Conservation (phyloP, 1,139 yeast genomes). For the Suhomyces panamericanus region DNA sequence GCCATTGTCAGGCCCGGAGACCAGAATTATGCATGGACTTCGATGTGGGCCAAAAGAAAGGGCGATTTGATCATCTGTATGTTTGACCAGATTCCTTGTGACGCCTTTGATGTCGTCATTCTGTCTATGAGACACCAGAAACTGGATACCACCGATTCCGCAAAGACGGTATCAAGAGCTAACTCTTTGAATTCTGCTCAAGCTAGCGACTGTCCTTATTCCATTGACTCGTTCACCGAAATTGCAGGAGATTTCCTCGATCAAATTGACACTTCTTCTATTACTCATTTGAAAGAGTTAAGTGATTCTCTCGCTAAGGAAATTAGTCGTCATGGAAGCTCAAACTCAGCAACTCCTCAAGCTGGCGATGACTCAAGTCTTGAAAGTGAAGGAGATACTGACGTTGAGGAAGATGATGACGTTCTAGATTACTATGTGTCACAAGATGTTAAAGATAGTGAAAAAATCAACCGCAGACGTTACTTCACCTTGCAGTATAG, state of each 20-base stretch:
- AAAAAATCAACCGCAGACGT: constrained; percentile 54
- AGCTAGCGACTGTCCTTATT: constrained; percentile 16
- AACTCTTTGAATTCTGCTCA: neutral
- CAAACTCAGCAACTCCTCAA: constrained; percentile 3
- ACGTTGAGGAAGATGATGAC: constrained; percentile 13
- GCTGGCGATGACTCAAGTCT: neutral
- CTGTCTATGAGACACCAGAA: constrained; percentile 25
- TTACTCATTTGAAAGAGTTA: constrained; percentile 27
- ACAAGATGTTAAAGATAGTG: constrained; percentile 40
- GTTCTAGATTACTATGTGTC: constrained; percentile 17
- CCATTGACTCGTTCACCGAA: constrained; percentile 38
- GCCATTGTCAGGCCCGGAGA: constrained; percentile 55
- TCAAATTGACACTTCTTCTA: constrained; percentile 22
- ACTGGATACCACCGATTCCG: constrained; percentile 7
- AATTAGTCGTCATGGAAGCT: constrained; percentile 12
- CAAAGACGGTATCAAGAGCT: constrained; percentile 4
- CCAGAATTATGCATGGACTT: constrained; percentile 67
- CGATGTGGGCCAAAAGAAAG: constrained; percentile 83
- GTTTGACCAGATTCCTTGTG: constrained; percentile 86
- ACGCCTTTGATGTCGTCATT: constrained; percentile 64
- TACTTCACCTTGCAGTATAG: constrained; percentile 60
- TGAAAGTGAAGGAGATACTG: constrained; percentile 6
- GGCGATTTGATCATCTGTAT: constrained; percentile 75
- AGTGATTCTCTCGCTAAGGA: constrained; percentile 28
- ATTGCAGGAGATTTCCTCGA: constrained; percentile 44